Base-by-base conservation (phyloP, 2,329 filamentous ascomycete species). In the Fusarium fujikuroi region DNA sequence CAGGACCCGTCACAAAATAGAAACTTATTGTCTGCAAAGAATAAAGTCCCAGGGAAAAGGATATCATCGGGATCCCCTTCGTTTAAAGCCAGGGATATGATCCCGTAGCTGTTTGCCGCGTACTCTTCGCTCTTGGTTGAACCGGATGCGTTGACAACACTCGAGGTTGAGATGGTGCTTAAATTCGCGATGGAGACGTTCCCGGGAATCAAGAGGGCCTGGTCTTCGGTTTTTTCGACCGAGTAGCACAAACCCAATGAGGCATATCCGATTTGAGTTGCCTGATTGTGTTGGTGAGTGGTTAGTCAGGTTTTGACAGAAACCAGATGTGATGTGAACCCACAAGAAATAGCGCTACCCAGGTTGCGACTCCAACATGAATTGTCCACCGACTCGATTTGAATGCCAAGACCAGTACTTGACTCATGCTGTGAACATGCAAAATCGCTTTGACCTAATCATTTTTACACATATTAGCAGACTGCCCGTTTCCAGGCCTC, bases 401-500 rank as follows among this genome's bases (percentile, higher is more conserved):
- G 4, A 46, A 46, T 7, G 44, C 44, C 44, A 46, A 28, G 44
- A 46, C 44, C 5, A 46, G 21, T 7, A 46, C 25, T 28, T 46
- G 44, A 2, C 44, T 46, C 44, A 46, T 46, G 4, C 44, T 46
- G 7, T 46, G 44, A 46, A 46, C 44, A 46, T 46, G 44, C 9
- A 46, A 21, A 21, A 46, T 46, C 5, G 44, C 44, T 12, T 21
- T 46, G 18, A 46, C 44, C 44, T 46, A 32, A 32, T 12, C 4
- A 7, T 46, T 25, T 28, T 28, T 2, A 10, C 3, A 28, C 0
- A 5, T 0, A 21, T 46, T 21, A 46, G 25, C 7, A 8, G 15
- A 46, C 12, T 21, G 2, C 3, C 9, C 5, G 5, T 9, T 28
- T 21, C 44, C 12, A n/a, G 0, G 21, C 1, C 12, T 21, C 18